Base-by-base conservation (phyloP, 208 protist genomes). In the Leishmania tarentolae region DNA sequence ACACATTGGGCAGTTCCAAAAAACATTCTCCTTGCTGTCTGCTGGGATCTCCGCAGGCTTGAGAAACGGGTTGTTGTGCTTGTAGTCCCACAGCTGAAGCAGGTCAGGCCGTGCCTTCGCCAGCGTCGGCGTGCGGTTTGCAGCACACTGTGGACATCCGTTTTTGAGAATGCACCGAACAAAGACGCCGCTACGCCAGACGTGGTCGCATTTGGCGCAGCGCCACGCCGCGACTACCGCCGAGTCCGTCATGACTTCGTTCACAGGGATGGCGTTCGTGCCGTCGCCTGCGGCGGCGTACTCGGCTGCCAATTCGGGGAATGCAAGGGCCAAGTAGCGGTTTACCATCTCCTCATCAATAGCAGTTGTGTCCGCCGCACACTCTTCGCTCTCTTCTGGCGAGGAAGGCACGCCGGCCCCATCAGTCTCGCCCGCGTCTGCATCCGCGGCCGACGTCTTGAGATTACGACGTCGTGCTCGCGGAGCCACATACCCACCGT, bases 111-210 rank as follows among this genome's bases (percentile, higher is more conserved):
- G 73, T 75, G 44, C 63, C n/a, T 44, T 53, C 31, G 79, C 85
- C 61, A 97, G 56, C 24, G 83, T 82, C 15, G 83, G 75, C 47
- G 88, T 82, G 31, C 76, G 77, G 66, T 37, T 59, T 24, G 83
- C 82, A 35, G 84, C 68, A 79, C 94, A 97, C 21, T 53, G 42
- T 31, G 92, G 94, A 84, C 94, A 97, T 50, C 79, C 83, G 52
- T 86, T 94, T 63, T 92, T 91, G 40, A 95, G 80, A 17, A 90
- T 85, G 61, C 88, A 93, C 11, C 94, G 94, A 69, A 95, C 84
- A 79, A 97, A 95, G 2, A 95, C 83, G 13, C 83, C 90, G 59
- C 88, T 89, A n/a, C 78, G 82, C 92, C 94, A 97, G 21, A 75
- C 77, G 15, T 87, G 65, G n/a, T 56, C 47, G 83, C 94, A 97